phyloP scores from a whole-genome alignment of 495 filamentous ascomycete species.

The Podospora didyma region DNA sequence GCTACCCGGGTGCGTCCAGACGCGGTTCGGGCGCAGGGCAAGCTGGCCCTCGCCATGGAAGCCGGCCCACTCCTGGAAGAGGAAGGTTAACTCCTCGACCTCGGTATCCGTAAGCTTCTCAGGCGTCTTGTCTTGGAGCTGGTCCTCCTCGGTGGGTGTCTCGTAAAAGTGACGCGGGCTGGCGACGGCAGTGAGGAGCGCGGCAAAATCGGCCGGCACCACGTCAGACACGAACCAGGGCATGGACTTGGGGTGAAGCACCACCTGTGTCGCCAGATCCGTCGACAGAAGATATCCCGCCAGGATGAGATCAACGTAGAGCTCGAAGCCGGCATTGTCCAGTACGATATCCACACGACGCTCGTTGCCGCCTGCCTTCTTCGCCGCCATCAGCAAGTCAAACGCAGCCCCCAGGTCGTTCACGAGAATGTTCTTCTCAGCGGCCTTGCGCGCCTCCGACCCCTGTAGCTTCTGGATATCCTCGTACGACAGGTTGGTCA shows the following conservation, averaged over 20 bases:
- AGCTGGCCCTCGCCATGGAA: constrained; percentile 81
- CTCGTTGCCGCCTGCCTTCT: constrained; percentile 50
- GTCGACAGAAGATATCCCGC: constrained; percentile 81
- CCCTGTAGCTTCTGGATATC: constrained; percentile 96
- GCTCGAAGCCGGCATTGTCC: constrained; percentile 94
- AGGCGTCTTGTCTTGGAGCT: constrained; percentile 49
- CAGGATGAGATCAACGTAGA: constrained; percentile 89
- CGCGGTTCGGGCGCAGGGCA: constrained; percentile 70
- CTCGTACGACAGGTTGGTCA: constrained; percentile 87
- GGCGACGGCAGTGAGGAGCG: constrained; percentile 71
- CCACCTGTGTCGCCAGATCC: constrained; percentile 76
- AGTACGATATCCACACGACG: constrained; percentile 86
- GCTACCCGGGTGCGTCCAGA: constrained; percentile 83
- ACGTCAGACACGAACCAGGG: constrained; percentile 99
- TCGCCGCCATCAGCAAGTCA: constrained; percentile 59
- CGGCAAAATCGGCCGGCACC: constrained; percentile 74
- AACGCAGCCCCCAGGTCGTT: constrained; percentile 79
- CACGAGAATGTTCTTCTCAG: constrained; percentile 83
- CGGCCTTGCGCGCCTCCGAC: constrained; percentile 72
- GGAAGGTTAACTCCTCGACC: constrained; percentile 59
- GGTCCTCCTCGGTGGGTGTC: constrained; percentile 63
- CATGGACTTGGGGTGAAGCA: constrained; percentile 90
- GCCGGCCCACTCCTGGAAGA: constrained; percentile 76
- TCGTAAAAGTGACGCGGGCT: constrained; percentile 73
- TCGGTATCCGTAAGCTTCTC: constrained; percentile 62